Percentiles rank a stretch among this genome's conserved stretches.
Conservation (phyloP, 108 stramenopile species). For the Skeletonema menzelii region DNA sequence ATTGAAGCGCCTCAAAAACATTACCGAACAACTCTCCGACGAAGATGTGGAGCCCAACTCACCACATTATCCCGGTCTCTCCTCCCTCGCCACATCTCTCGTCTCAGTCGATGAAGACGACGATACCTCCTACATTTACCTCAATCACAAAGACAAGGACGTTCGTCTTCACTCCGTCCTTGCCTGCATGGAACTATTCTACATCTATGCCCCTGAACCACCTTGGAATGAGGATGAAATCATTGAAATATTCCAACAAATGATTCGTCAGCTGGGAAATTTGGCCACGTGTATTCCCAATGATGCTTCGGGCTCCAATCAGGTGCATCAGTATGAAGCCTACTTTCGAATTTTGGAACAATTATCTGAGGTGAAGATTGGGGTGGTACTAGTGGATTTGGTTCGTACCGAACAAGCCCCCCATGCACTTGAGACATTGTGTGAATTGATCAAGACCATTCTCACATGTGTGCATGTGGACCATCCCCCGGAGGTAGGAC, state of each 20-base stretch:
- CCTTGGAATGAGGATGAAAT: conserved; percentile 75
- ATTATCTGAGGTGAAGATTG: conserved; percentile 78
- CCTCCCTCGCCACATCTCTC: conserved; percentile 48
- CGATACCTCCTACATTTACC: conserved; percentile 12
- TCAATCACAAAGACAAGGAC: conserved; percentile 70
- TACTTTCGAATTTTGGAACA: conserved; percentile 73
- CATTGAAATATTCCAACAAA: conserved; percentile 65
- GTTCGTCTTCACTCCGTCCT: conserved; percentile 68
- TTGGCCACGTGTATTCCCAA: conserved; percentile 51
- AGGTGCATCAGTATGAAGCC: conserved; percentile 44
- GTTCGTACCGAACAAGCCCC: conserved; percentile 24
- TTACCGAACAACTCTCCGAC: conserved; percentile 19
- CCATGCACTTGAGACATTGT: conserved; percentile 58
- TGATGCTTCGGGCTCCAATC: conserved; percentile 7
- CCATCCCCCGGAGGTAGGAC: conserved; percentile 65
- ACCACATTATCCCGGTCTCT: conserved; percentile 57
- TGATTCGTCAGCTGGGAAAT: conserved; percentile 74
- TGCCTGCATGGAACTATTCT: conserved; percentile 76
- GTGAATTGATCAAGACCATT: conserved; percentile 64
- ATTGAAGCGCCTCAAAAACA: conserved; percentile 10
- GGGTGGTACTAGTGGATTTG: conserved; percentile 78
- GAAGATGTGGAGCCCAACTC: conserved; percentile 5
- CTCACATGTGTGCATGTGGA: conserved; percentile 61
- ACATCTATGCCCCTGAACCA: conserved; percentile 81
- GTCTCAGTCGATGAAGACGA: conserved; percentile 5